Evolutionary conservation across 306 rosid genomes (phyloP), one percentile per base, ranked within the genome.

Genomic region (Gastrolobium bilobum): DNA sequence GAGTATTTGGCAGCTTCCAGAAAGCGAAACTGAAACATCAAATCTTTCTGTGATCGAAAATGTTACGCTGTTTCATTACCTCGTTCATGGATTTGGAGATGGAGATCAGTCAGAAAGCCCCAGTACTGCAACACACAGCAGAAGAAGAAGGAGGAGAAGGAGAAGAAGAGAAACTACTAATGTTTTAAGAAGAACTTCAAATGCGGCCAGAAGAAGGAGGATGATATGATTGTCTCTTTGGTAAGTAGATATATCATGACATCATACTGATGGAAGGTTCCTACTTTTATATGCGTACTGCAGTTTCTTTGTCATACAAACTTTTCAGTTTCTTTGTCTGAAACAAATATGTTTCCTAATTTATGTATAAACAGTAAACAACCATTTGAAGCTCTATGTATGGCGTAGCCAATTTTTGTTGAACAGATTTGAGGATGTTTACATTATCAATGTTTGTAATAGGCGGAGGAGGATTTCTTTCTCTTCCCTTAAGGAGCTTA

Each of bases 1-100:
- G 71, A 84, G 96, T 75, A 39, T 80, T 20, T 20, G 96, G 85
- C 96, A 89, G 78, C 86, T 52, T 47, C 81, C 64, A 14, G 37
- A 77, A 9, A 80, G 71, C 71, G 87, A 67, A 42, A 20, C 26
- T 20, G 86, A 85, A 35, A 68, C 84, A 76, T 65, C 86, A 7
- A 34, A 20, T 20, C 26, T 88, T 46, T 68, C 89, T 47, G 42
- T 75, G 13, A 77, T 83, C 38, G 89, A 81, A 57, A 89, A 85
- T 38, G 72, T 89, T 82, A 86, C 68, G 87, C 88, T 71, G 53
- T 81, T 82, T 42, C 84, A 79, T 48, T 57, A 81, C 78, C n/a
- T 84, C 30, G 66, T 81, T 73, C 84, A 82, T 35, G 81, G 72
- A 26, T 47, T 82, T 80, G 82, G 84, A 75, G 88, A 79, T 82